A percentile compares a stretch with the other conserved stretches of the same genome.
Conservation (phyloP, 139 green algal species). For the Haematococcus lacustris region DNA sequence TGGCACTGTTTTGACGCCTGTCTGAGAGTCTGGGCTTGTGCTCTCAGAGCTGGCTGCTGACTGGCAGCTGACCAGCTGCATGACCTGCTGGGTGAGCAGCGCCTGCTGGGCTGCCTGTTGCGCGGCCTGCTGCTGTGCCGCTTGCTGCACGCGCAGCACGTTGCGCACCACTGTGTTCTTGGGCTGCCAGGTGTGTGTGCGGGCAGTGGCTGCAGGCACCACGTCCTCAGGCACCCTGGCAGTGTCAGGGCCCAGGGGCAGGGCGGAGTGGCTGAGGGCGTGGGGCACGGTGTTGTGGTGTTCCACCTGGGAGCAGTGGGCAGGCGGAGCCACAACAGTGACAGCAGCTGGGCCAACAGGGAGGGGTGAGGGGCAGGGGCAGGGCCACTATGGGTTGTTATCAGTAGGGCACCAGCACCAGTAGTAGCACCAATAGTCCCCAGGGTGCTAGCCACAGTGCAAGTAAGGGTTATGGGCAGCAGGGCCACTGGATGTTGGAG, state of each 20-base stretch:
- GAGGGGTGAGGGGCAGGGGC: neutral
- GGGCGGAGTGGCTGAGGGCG: neutral
- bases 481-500: neutral
- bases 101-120: neutral
- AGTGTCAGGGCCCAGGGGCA: neutral
- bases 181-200: constrained; percentile 9
- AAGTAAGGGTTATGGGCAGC: neutral
- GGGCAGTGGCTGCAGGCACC: neutral
- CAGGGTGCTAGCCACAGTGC: neutral
- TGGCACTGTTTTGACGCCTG: neutral
- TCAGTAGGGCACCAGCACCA: no score
- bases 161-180: constrained; percentile 46
- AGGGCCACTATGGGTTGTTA: neutral
- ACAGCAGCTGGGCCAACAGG: neutral
- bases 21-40: neutral
- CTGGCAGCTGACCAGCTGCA: neutral
- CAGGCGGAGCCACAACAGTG: neutral
- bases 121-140: neutral
- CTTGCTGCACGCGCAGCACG: constrained; percentile 14
- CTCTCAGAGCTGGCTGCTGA: neutral
- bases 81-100: constrained; percentile 2
- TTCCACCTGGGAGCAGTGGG: neutral
- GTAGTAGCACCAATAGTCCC: neutral
- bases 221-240: neutral
- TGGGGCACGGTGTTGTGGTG: neutral